Evolutionary conservation across 441 rosid species (phyloP).

Genomic region (Corymbia calophylla): DNA sequence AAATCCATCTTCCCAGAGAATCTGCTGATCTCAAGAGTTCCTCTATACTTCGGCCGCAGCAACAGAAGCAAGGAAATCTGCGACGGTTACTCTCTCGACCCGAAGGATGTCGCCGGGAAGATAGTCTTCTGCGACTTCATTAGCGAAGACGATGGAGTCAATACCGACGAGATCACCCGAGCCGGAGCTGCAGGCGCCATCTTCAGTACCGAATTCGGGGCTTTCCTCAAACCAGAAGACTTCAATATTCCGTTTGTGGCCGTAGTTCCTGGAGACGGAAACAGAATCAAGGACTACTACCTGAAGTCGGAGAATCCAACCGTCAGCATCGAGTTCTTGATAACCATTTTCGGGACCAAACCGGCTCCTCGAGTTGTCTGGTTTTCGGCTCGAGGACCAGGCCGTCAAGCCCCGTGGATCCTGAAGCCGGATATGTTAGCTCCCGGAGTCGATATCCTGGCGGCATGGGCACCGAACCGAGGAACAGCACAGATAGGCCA

Average conservation of each 20-base stretch:
- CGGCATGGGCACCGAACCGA: constrained; percentile 35
- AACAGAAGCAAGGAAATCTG: constrained; percentile 41
- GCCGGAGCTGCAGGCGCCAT: constrained; percentile 30
- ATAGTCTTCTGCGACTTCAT: constrained; percentile 38
- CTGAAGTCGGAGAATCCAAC: constrained; percentile 10
- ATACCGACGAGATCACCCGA: constrained; percentile 1
- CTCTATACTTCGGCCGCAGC: constrained; percentile 34
- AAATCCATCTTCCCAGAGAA: constrained; percentile 32
- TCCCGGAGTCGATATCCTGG: constrained; percentile 27
- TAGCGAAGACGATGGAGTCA: background rate
- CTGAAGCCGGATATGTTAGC: constrained; percentile 41
- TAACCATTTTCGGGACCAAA: constrained; percentile 15
- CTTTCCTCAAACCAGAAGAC: background rate
- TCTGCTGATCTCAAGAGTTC: constrained; percentile 17
- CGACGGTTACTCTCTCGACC: constrained; percentile 14
- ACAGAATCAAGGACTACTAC: constrained; percentile 23
- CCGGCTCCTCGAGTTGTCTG: constrained; percentile 32
- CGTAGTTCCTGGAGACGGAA: constrained; percentile 15
- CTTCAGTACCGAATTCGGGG: constrained; percentile 10
- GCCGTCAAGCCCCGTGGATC: constrained; percentile 26
- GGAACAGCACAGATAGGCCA: constrained; percentile 13
- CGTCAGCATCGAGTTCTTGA: constrained; percentile 26
- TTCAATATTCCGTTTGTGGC: constrained; percentile 21
- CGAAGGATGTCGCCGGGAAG: constrained; percentile 30
- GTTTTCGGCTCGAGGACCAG: constrained; percentile 34